Evolutionary conservation across 2,329 filamentous ascomycete genomes (phyloP), one percentile per base, ranked within the genome.

Genomic region (Colletotrichum paranaense): DNA sequence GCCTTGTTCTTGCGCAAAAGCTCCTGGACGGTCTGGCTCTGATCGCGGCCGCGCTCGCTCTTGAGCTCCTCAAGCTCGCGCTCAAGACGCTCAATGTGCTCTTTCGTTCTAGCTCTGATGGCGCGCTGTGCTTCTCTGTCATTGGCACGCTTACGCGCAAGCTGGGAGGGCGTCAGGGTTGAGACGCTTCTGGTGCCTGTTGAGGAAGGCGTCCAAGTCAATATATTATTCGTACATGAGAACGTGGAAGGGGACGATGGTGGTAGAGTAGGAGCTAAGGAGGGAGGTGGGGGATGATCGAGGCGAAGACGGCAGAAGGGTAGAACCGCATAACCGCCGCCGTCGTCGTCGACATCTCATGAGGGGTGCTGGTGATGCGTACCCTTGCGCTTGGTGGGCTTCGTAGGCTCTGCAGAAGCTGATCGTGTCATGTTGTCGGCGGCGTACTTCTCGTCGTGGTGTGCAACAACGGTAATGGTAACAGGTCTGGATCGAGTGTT

Each of bases 131-230:
- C 95, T 83, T 97, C 94, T 74, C 95, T 91, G 81, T 98, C 95
- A 85, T 98, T 98, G 79, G 94, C 94, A 76, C 95, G 89, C 86
- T 98, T 98, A 82, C 95, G 93, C 35, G 93, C 94, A 72, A 98
- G 89, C 83, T 98, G 95, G 74, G 95, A 93, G 6, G 95, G 93
- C 12, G 94, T 97, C 80, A 98, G 88, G 79, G 94, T 96, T 75
- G 95, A 94, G 68, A 97, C 95, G 75, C 94, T 95, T 76, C 95
- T 91, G 72, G 93, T 89, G 60, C 89, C 89, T 88, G 62, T 46
- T 28, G 22, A 42, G 7, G 9, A 26, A 46, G 19, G 4, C 24
- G 59, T 35, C 62, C 60, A 74, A 68, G 59, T 65, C 63, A 67
- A 63, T 49, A 68, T 30, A 60, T 35, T 35, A 42, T 59, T 22